Conservation (phyloP, 2,329 filamentous ascomycete species). For the Arthroderma uncinatum region DNA sequence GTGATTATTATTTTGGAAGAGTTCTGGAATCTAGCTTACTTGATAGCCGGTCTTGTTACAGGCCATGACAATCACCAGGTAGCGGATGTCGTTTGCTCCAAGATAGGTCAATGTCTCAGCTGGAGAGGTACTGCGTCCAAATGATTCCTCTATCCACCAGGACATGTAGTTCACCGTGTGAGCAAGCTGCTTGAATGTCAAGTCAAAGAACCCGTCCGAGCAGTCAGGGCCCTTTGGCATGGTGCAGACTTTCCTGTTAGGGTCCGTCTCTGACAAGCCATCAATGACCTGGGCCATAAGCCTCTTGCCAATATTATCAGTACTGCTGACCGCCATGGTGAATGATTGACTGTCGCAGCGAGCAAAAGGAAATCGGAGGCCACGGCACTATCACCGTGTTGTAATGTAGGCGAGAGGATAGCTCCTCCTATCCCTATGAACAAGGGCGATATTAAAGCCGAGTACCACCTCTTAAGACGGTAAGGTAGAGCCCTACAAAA, state of each 20-base stretch:
- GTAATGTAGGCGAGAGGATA: no score
- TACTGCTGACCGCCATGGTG: not conserved
- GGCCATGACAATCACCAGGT: constrained; percentile 14
- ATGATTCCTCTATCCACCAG: constrained; percentile 20
- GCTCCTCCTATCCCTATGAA: no score
- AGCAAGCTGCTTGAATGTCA: not conserved
- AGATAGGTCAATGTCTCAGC: constrained; percentile 15
- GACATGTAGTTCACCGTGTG: constrained; percentile 17
- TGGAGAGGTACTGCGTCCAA: constrained; percentile 11
- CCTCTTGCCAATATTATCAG: not conserved
- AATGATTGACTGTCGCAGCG: no score
- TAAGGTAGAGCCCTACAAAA: no score
- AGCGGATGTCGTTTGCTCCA: constrained; percentile 18
- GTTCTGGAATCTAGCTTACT: constrained; percentile 5
- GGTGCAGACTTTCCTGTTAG: not conserved
- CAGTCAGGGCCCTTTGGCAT: not conserved
- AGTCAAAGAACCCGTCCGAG: not conserved
- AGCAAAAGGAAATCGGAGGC: no score
- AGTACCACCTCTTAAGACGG: no score
- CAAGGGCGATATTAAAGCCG: no score
- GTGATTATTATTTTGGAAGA: not conserved
- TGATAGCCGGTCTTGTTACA: constrained; percentile 14
- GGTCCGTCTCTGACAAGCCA: not conserved
- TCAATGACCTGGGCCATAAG: not conserved
- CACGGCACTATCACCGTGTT: no score